These are phyloP conservation scores for Tuber calosporum DNA, from an alignment of 495 filamentous ascomycete genomes.

Conservation along the genomic window DNA sequence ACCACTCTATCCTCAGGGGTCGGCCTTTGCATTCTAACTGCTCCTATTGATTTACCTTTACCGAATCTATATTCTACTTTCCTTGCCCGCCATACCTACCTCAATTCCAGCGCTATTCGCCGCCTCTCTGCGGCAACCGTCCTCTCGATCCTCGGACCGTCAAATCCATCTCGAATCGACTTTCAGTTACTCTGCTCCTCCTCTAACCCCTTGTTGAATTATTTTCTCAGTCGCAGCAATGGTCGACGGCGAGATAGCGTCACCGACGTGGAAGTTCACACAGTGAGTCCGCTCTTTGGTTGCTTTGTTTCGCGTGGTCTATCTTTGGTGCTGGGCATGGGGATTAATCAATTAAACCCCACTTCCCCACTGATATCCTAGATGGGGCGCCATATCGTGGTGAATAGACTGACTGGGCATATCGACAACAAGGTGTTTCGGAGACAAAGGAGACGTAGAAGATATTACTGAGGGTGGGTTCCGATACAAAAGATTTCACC, in stretches of 20 bases:
- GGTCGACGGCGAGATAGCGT: slow-evolving; percentile 89
- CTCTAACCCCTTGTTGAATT: neutral
- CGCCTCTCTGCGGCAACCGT: neutral
- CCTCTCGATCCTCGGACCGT: slow-evolving; percentile 19
- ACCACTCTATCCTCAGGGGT: neutral
- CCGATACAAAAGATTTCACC: neutral
- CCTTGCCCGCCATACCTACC: neutral
- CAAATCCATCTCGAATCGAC: neutral
- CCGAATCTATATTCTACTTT: neutral
- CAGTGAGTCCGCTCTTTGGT: slow-evolving; percentile 64
- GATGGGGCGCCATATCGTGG: neutral
- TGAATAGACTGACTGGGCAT: slow-evolving; percentile 20
- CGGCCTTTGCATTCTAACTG: neutral
- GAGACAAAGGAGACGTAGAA: slow-evolving; percentile 98
- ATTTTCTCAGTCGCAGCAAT: slow-evolving; percentile 47
- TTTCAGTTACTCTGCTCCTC: neutral
- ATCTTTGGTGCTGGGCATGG: slow-evolving; percentile 35
- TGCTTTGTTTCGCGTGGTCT: slow-evolving; percentile 18
- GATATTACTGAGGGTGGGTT: slow-evolving; percentile 95
- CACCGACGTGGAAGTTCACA: slow-evolving; percentile 99
- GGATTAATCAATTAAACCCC: slow-evolving; percentile 16
- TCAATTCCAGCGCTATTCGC: neutral
- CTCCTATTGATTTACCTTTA: neutral
- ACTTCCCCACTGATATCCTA: slow-evolving; percentile 30
- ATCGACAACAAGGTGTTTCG: slow-evolving; percentile 69